phyloP scores from a whole-genome alignment of 305 asterid genomes.

The Salvia sclarea region DNA sequence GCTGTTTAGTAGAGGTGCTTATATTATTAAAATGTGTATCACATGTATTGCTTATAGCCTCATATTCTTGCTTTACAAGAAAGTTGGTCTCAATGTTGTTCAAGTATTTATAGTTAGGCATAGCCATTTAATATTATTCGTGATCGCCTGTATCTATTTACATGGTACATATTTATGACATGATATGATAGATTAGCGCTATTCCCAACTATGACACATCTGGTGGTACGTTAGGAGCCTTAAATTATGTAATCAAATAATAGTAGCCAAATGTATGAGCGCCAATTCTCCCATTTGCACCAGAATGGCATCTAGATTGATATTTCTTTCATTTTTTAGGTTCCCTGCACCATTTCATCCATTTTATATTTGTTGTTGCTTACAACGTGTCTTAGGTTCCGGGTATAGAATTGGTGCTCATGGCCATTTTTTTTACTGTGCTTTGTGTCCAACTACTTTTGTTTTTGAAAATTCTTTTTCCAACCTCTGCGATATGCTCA shows the following conservation, averaged over 20 bases:
- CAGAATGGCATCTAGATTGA: background rate
- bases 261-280: background rate
- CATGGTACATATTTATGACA: background rate
- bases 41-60: conserved; percentile 13
- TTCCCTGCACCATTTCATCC: background rate
- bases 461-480: background rate
- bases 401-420: conserved; percentile 7
- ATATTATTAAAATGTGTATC: conserved; percentile 14
- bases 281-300: background rate
- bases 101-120: background rate
- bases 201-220: background rate
- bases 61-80: background rate
- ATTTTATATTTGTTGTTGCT: background rate
- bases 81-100: background rate
- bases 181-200: background rate
- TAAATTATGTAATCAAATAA: background rate
- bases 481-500: conserved; percentile 7
- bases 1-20: background rate
- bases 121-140: background rate
- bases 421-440: conserved; percentile 4
- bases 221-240: background rate
- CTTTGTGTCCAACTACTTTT: background rate
- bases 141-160: background rate
- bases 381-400: background rate
- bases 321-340: background rate